Evolutionary conservation across 495 filamentous ascomycete genomes (phyloP).

Genomic region (Opeltia flavorubescens): DNA sequence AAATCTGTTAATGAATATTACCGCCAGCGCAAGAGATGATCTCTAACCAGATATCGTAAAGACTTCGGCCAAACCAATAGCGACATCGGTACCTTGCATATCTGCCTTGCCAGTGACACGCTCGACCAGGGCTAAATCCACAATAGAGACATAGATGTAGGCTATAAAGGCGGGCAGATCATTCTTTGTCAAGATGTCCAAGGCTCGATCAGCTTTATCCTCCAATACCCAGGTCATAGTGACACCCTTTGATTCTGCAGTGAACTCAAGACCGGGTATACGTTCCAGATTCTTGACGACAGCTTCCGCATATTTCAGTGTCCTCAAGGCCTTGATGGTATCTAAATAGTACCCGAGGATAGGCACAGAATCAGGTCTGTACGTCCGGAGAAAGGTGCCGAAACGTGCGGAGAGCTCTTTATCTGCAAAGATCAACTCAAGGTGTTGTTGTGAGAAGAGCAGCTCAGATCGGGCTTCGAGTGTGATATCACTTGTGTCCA

Average conservation of each 20-base stretch:
- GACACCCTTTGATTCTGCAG: constrained; percentile 23
- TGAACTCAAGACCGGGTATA: constrained; percentile 32
- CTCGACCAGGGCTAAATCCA: constrained; percentile 40
- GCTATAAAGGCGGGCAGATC: constrained; percentile 61
- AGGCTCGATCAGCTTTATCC: constrained; percentile 41
- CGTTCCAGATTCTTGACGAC: constrained; percentile 37
- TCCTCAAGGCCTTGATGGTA: constrained; percentile 50
- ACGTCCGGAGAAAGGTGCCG: constrained; percentile 52
- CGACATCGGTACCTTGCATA: constrained; percentile 37
- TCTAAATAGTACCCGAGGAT: constrained; percentile 52
- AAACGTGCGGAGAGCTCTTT: constrained; percentile 48
- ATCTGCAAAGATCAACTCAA: constrained; percentile 45
- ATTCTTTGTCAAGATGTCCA: constrained; percentile 45
- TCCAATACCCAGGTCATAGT: constrained; percentile 41
- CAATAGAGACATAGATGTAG: constrained; percentile 41
- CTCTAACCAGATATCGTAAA: constrained; percentile 44
- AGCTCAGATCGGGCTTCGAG: constrained; percentile 47
- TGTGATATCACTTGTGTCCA: constrained; percentile 3
- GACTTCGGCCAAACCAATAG: constrained; percentile 60
- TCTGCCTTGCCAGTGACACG: constrained; percentile 43
- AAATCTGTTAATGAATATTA: too few relatives aligned
- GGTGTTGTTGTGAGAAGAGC: constrained; percentile 52
- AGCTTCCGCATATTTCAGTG: constrained; percentile 58
- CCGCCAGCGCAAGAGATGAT: too few relatives aligned
- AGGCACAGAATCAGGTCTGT: constrained; percentile 56